A percentile compares a stretch with the other conserved stretches of the same genome.
Evolutionary conservation across 345 rosid species (phyloP).

Genomic region (Brassica rapa): DNA sequence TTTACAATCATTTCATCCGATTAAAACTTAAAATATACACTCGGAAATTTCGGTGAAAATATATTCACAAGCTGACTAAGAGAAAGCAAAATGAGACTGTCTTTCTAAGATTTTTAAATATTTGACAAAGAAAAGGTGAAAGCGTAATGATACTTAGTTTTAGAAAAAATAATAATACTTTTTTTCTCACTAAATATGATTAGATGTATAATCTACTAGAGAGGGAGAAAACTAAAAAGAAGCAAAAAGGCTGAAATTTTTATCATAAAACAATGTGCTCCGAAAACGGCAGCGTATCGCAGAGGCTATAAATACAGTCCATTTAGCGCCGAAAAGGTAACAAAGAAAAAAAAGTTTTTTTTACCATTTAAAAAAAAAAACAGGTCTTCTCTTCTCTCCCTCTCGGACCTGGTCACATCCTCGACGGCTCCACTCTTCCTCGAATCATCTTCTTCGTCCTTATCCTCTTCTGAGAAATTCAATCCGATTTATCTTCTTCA

Average conservation of each 20-base stretch:
- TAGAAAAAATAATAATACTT: background rate
- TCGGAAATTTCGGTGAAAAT: background rate
- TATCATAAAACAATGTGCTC: background rate
- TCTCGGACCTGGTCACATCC: conserved; percentile 26
- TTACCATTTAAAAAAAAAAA: conserved; percentile 7
- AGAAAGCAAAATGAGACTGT: background rate
- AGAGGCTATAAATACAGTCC: conserved; percentile 4
- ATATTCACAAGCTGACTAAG: background rate
- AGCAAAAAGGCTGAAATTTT: conserved; percentile 4
- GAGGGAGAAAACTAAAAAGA: background rate
- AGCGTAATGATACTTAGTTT: background rate
- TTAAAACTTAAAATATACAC: background rate
- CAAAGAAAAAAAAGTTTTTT: background rate
- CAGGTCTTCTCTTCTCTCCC: conserved; percentile 15
- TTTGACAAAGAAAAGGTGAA: background rate
- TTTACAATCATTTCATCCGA: background rate
- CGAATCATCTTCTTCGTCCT: background rate
- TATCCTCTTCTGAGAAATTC: background rate
- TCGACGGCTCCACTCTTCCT: conserved; percentile 35
- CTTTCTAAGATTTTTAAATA: background rate
- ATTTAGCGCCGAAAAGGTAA: conserved; percentile 36
- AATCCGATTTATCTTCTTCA: background rate
- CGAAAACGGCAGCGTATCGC: background rate
- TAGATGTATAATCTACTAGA: background rate
- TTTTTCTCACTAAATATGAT: background rate